A percentile compares a stretch with the other conserved stretches of the same genome.
phyloP scores from a whole-genome alignment of 1,139 yeast species.

The Pichia sp. region DNA sequence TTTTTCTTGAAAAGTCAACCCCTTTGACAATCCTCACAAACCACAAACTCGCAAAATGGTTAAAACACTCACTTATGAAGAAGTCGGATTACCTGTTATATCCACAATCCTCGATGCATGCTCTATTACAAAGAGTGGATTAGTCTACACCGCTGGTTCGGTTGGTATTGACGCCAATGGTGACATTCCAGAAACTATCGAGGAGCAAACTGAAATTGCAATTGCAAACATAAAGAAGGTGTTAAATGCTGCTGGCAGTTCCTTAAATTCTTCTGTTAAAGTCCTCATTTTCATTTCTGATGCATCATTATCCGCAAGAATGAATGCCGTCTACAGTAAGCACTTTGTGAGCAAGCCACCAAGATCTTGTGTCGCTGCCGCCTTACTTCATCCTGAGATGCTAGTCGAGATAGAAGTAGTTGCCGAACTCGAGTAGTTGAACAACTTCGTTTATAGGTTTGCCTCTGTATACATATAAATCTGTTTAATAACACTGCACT shows the following conservation, averaged over 20 bases:
- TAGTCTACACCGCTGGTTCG: conserved; percentile 49
- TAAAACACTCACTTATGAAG: too few species aligned
- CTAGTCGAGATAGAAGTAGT: conserved; percentile 43
- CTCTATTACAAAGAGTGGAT: too few species aligned
- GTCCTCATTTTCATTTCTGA: conserved; percentile 51
- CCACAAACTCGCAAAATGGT: too few species aligned
- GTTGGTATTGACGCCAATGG: conserved; percentile 37
- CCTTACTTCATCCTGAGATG: conserved; percentile 41
- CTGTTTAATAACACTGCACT: too few species aligned
- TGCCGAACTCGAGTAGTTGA: too few species aligned
- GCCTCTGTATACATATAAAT: too few species aligned
- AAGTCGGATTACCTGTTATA: too few species aligned
- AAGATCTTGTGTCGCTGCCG: conserved; percentile 51
- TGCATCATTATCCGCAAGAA: conserved; percentile 41
- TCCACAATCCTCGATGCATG: too few species aligned
- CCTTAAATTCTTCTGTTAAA: conserved; percentile 50
- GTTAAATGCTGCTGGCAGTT: conserved; percentile 44
- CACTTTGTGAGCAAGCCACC: conserved; percentile 53
- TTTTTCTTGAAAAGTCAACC: too few species aligned
- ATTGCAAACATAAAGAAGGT: conserved; percentile 44
- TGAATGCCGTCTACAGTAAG: conserved; percentile 48
- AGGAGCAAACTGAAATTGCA: conserved; percentile 43
- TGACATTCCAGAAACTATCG: conserved; percentile 15
- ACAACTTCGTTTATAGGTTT: too few species aligned
- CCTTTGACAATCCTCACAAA: too few species aligned